Conservation (phyloP, 83 land plant species). For the Diphasiastrum complanatum region DNA sequence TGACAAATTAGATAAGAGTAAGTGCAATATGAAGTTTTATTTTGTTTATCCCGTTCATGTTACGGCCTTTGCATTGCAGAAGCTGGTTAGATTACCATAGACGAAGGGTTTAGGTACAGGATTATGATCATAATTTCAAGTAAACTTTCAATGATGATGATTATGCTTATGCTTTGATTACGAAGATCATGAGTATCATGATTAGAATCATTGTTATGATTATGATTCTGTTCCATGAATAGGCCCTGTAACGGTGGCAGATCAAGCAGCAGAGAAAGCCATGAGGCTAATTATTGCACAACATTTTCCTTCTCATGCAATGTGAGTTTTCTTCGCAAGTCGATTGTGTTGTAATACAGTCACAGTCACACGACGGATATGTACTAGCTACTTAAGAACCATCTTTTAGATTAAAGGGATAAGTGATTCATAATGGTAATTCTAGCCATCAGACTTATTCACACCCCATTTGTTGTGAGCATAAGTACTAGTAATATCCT, state of each 20-base stretch:
- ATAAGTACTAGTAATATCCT: too few species aligned
- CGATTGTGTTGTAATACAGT: too few species aligned
- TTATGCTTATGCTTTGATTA: neutral
- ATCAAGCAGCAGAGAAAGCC: conserved; percentile 65
- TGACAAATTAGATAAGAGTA: conserved; percentile 30
- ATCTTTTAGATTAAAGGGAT: too few species aligned
- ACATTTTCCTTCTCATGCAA: conserved; percentile 72
- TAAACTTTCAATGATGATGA: neutral
- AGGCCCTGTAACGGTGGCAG: conserved; percentile 98
- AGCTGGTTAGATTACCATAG: neutral
- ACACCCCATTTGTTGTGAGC: too few species aligned
- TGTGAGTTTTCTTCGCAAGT: conserved; percentile 49
- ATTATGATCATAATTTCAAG: neutral
- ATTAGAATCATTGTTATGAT: neutral
- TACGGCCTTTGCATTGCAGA: neutral
- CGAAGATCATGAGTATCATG: neutral
- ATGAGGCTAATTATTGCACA: conserved; percentile 63
- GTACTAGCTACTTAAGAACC: too few species aligned
- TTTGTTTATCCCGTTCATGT: neutral
- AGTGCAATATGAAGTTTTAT: neutral
- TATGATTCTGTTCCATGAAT: neutral
- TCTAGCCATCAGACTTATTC: too few species aligned
- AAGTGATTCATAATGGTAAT: too few species aligned
- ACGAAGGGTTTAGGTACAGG: neutral
- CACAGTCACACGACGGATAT: too few species aligned